phyloP scores from a whole-genome alignment of 1,284 basidiomycete species.

The Takashimella koratensis region DNA sequence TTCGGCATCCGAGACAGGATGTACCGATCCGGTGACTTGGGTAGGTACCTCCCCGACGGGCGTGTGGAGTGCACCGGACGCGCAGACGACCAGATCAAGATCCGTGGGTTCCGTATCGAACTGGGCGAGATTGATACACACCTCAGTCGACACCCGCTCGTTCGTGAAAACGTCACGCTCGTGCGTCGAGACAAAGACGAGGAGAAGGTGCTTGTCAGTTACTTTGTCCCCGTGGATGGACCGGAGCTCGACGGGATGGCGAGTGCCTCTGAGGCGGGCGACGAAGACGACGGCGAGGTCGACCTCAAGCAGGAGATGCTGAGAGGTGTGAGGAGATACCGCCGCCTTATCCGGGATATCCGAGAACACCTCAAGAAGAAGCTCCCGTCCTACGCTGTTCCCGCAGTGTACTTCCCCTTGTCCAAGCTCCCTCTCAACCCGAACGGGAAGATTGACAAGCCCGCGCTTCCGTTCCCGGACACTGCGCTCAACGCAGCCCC shows the following conservation, averaged over 20 bases:
- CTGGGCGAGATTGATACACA: conserved; percentile 98
- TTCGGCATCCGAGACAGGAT: conserved; percentile 96
- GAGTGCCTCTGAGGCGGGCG: conserved; percentile 60
- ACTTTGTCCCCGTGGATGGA: conserved; percentile 86
- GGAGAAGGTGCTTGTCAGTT: conserved; percentile 97
- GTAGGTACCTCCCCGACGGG: conserved; percentile 89
- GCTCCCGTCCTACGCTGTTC: conserved; percentile 88
- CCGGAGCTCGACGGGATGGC: conserved; percentile 68
- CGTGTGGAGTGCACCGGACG: conserved; percentile 96
- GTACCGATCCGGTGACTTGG: conserved; percentile 96
- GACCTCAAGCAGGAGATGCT: conserved; percentile 56
- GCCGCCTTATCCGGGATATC: conserved; percentile 86
- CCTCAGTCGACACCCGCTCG: conserved; percentile 85
- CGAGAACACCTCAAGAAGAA: conserved; percentile 97
- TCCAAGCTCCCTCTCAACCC: conserved; percentile 96
- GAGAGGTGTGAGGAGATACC: conserved; percentile 74
- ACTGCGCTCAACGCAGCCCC: conserved; percentile 64
- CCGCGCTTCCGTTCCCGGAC: conserved; percentile 97
- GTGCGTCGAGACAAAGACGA: conserved; percentile 98
- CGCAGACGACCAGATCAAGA: conserved; percentile 99
- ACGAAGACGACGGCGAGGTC: conserved; percentile 48
- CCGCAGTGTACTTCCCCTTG: conserved; percentile 91
- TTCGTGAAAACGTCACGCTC: conserved; percentile 95
- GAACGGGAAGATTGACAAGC: conserved; percentile 99
- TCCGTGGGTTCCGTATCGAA: conserved; percentile 98